phyloP scores from a whole-genome alignment of 2,329 filamentous ascomycete genomes.

The Chrysosporium keratinophilum region DNA sequence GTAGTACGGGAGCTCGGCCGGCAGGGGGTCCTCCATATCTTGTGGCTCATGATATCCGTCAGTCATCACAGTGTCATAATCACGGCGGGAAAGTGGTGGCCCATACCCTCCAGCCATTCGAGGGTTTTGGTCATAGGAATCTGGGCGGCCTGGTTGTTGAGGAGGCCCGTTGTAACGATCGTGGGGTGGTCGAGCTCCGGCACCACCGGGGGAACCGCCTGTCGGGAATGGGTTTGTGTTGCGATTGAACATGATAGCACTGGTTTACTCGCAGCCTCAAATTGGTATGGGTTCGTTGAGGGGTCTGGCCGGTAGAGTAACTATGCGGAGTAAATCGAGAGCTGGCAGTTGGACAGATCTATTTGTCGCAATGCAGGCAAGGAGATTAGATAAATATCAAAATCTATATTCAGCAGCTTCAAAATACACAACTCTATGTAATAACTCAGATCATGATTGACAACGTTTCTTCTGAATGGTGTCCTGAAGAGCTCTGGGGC shows the following conservation, averaged over 20 bases:
- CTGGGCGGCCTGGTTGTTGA: conserved; percentile 22
- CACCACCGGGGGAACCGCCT: conserved; percentile 32
- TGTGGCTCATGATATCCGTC: conserved; percentile 28
- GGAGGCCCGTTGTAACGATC: conserved; percentile 34
- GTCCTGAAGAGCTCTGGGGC: background rate
- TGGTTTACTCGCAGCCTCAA: background rate
- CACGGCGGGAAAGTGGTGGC: conserved; percentile 14
- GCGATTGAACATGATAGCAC: conserved; percentile 46
- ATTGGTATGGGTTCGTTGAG: background rate
- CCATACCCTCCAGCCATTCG: conserved; percentile 21
- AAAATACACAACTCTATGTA: background rate
- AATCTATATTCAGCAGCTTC: background rate
- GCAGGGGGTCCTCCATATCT: conserved; percentile 31
- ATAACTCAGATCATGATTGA: background rate
- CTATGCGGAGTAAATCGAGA: background rate
- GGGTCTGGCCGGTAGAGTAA: background rate
- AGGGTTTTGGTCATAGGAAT: conserved; percentile 21
- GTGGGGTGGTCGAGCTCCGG: conserved; percentile 28
- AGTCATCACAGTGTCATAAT: conserved; percentile 27
- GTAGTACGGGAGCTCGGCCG: conserved; percentile 29
- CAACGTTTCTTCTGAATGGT: background rate
- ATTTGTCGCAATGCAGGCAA: background rate
- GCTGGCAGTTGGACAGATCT: background rate
- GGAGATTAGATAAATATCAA: background rate
- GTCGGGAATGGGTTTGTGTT: conserved; percentile 39